Evolutionary conservation across 192 early-diverging fungal genomes (phyloP).

Genomic region (Coemansia sp.): DNA sequence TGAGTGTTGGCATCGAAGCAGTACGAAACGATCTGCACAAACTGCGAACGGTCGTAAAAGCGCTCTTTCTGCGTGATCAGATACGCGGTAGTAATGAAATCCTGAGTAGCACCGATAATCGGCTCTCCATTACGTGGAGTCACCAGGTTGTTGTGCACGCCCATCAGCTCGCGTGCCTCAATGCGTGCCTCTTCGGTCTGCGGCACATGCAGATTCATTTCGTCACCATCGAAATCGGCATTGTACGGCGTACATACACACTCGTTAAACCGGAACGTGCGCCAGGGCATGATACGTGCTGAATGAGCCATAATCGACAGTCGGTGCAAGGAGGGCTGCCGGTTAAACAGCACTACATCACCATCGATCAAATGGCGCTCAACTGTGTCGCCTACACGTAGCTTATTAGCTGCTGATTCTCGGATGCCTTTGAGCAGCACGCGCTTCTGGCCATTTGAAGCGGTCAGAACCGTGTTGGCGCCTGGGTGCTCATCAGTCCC

Average conservation of each 20-base stretch:
- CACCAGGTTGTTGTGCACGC: conserved; percentile 93
- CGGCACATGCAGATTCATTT: conserved; percentile 99
- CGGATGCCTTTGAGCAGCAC: conserved; percentile 76
- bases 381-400: conserved; percentile 88
- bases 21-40: conserved; percentile 89
- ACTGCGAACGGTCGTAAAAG: conserved; percentile 92
- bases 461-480: conserved; percentile 77
- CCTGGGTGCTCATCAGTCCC: conserved; percentile 91
- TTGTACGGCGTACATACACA: conserved; percentile 99
- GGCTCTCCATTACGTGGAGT: conserved; percentile 99
- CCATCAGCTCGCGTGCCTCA: conserved; percentile 95
- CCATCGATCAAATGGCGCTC: conserved; percentile 92
- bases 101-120: conserved; percentile 97
- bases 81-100: conserved; percentile 97
- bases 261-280: conserved; percentile 99
- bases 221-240: conserved; percentile 99
- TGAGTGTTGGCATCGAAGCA: conserved; percentile 80
- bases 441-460: conserved; percentile 56
- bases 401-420: conserved; percentile 62
- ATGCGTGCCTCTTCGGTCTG: conserved; percentile 98
- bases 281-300: conserved; percentile 80
- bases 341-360: conserved; percentile 97
- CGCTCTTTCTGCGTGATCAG: conserved; percentile 89
- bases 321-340: conserved; percentile 97
- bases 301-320: conserved; percentile 97